Conservation (phyloP, 306 rosid species). For the Carpinus fangiana region DNA sequence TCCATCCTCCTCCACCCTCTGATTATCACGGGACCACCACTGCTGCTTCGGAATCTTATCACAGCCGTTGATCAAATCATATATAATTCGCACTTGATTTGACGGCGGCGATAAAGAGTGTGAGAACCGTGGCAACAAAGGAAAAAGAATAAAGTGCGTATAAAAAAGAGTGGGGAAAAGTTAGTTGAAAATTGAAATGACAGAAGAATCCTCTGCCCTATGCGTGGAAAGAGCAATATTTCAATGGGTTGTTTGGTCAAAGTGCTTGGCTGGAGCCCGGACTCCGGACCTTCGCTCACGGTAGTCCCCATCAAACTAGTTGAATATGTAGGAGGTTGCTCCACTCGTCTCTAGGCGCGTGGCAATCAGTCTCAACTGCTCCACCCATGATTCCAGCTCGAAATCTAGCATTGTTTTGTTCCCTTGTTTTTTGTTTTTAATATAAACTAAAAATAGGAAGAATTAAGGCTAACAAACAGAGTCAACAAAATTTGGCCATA, state of each 20-base stretch:
- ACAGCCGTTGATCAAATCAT: neutral
- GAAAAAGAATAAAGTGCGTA: neutral
- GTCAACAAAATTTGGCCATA: neutral
- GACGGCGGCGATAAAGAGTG: neutral
- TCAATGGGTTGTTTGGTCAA: conserved; percentile 26
- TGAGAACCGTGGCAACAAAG: neutral
- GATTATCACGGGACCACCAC: neutral
- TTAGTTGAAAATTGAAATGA: conserved; percentile 12
- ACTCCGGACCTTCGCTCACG: conserved; percentile 21
- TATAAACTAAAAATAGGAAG: too few relatives aligned
- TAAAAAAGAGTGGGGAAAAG: neutral
- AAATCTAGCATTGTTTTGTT: neutral
- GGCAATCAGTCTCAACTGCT: neutral
- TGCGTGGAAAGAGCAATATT: neutral
- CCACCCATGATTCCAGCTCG: too few relatives aligned
- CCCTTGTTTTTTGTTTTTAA: neutral
- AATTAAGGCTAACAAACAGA: too few relatives aligned
- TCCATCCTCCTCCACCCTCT: neutral
- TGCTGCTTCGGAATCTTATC: neutral
- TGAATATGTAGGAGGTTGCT: neutral
- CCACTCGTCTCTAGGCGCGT: conserved; percentile 7
- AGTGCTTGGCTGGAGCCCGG: conserved; percentile 9
- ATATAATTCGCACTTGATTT: neutral
- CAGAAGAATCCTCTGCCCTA: neutral
- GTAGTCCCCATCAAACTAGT: conserved; percentile 11